Evolutionary conservation across 140 eudicot genomes (phyloP).

Genomic region (Anethum foeniculum): DNA sequence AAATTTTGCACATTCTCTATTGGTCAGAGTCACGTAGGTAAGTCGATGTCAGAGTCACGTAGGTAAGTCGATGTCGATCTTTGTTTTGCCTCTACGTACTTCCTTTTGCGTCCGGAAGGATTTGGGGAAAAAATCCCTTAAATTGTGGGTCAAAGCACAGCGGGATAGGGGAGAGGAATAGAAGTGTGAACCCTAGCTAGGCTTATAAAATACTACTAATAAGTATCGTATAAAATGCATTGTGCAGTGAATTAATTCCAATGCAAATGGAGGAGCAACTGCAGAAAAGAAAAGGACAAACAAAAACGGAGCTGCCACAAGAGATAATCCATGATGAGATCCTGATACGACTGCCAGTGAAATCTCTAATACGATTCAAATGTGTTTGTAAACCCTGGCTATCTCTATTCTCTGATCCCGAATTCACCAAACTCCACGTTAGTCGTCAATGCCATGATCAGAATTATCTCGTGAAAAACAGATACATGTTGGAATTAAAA

Average conservation of each 20-base stretch:
- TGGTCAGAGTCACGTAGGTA: too few relatives aligned
- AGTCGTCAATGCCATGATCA: neutral
- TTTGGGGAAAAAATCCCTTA: too few relatives aligned
- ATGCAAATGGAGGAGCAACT: neutral
- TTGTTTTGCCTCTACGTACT: too few relatives aligned
- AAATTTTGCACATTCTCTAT: too few relatives aligned
- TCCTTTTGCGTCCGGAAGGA: too few relatives aligned
- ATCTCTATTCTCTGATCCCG: too few relatives aligned
- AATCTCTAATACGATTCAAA: neutral
- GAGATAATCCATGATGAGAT: neutral
- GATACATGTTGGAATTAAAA: neutral
- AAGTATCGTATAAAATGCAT: neutral
- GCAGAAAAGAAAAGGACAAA: neutral
- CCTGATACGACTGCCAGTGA: neutral
- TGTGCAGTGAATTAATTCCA: neutral
- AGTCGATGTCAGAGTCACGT: too few relatives aligned
- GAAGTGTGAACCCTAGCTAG: too few relatives aligned
- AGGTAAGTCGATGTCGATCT: too few relatives aligned
- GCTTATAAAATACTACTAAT: too few relatives aligned
- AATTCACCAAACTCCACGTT: neutral
- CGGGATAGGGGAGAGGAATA: too few relatives aligned
- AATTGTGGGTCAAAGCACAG: too few relatives aligned
- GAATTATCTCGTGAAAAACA: neutral
- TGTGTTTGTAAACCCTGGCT: neutral
- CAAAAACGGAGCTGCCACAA: neutral